Percentiles rank a stretch among this genome's conserved stretches.
These are phyloP conservation scores for Chrysanthemum lavandulifolium DNA, from an alignment of 129 eudicot genomes.

Conservation along the genomic window DNA sequence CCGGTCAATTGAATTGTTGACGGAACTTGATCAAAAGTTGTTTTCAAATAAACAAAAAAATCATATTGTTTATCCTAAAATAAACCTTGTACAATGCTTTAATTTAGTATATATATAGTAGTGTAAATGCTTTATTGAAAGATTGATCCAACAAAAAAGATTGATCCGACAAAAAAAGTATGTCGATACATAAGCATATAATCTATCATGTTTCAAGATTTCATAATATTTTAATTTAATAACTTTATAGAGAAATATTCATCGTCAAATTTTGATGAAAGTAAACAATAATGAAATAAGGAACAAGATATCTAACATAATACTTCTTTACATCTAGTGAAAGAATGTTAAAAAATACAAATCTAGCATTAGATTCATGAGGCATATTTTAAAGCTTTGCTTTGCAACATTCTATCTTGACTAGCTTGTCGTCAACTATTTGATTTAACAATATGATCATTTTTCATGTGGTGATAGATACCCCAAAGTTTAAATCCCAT, in stretches of 20 bases:
- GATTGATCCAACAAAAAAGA: neutral
- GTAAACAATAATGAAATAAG: neutral
- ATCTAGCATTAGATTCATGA: constrained; percentile 32
- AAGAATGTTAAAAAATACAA: constrained; percentile 10
- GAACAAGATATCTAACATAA: constrained; percentile 21
- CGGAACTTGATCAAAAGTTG: too few relatives aligned
- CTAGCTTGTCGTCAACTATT: constrained; percentile 4
- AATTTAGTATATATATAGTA: neutral
- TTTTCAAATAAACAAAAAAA: neutral
- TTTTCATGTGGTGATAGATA: neutral
- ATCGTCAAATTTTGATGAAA: constrained; percentile 10
- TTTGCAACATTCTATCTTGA: constrained; percentile 13
- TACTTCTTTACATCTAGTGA: constrained; percentile 24
- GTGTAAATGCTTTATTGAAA: neutral
- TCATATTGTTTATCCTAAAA: neutral
- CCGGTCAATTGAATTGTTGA: too few relatives aligned
- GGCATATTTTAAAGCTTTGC: constrained; percentile 24
- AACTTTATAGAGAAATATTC: constrained; percentile 1
- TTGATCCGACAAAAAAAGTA: neutral
- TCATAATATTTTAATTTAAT: constrained; percentile 10
- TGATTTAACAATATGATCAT: neutral
- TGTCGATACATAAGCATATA: constrained; percentile 1
- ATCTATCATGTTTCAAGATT: constrained; percentile 17
- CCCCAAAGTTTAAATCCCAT: neutral
- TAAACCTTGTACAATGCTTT: neutral